These are phyloP conservation scores for Scheffersomyces ergatensis DNA, from an alignment of 805 yeast species.

Conservation along the genomic window DNA sequence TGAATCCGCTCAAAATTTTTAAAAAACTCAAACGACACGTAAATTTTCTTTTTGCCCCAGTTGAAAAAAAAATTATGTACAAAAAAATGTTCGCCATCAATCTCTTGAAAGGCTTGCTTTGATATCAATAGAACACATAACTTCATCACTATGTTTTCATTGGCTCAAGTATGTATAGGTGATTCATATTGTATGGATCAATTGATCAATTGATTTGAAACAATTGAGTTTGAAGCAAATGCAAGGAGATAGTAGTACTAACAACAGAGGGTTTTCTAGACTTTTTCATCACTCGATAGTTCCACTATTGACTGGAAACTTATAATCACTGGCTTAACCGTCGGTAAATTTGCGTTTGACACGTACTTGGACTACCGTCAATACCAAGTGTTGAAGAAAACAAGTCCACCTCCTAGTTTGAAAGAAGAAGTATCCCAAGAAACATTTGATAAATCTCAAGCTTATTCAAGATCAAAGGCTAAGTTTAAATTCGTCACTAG, in stretches of 20 bases:
- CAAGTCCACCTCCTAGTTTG: conserved; percentile 64
- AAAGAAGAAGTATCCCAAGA: conserved; percentile 66
- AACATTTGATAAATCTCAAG: conserved; percentile 73
- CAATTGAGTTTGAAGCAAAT: too few relatives aligned
- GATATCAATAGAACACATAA: too few relatives aligned
- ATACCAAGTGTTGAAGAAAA: conserved; percentile 57
- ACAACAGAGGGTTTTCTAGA: conserved; percentile 26
- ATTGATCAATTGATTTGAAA: background rate
- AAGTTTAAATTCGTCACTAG: conserved; percentile 60
- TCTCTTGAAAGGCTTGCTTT: too few relatives aligned
- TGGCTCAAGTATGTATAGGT: conserved; percentile 20
- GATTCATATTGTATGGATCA: background rate
- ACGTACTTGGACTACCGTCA: conserved; percentile 75
- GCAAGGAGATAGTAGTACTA: too few relatives aligned
- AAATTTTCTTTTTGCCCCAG: too few relatives aligned
- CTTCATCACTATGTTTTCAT: conserved; percentile 17
- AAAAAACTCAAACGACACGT: too few relatives aligned
- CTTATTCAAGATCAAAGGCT: conserved; percentile 77
- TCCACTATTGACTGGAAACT: conserved; percentile 79
- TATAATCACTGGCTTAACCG: conserved; percentile 68
- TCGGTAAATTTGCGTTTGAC: conserved; percentile 74
- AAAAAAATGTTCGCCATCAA: too few relatives aligned
- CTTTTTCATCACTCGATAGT: conserved; percentile 56
- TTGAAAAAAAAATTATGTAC: too few relatives aligned
- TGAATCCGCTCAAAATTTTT: too few relatives aligned